Evolutionary conservation across 192 early-diverging fungal genomes (phyloP), one percentile per base, ranked within the genome.

Genomic region (Podila epicladia): DNA sequence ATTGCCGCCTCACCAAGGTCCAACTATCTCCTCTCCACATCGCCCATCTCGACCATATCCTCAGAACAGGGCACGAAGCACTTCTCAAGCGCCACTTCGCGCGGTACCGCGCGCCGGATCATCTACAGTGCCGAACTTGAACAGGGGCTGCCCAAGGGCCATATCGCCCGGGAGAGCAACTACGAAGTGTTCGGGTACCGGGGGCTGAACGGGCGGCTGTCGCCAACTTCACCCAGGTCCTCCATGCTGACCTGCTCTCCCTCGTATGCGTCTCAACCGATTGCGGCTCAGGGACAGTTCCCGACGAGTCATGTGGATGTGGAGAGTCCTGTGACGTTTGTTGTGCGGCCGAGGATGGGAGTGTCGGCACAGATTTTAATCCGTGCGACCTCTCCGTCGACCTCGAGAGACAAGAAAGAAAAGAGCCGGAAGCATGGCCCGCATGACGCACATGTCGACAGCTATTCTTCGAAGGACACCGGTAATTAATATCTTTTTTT

Each of bases 71-170:
- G 51, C 12, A 28, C 65, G 7, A 68, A 69, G 26, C 65, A 59
- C 1, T 22, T 64, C 8, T 75, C 73, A 1, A 68, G 62, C 20
- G 35, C 70, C 3, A 53, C 41, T 2, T 64, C 59, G 28, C 28
- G 73, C 2, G 61, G 66, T 1, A 57, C 61, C 4, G 73, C 73
- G 0, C 73, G 61, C 32, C 65, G 65, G 8, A 75, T 75, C 62
- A 63, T 45, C 4, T 72, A 72, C 28, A 64, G 50, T 57, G 48
- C 60, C 5, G 64, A 67, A 1, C 31, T 65, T 15, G 57, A 28
- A n/a, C 45, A 65, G 11, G 64, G 64, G 2, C 11, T 51, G 2
- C 45, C 29, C 28, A 58, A 59, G 22, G 58, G 63, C 15, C 37
- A 38, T 2, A 65, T 65, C 13, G 20, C 63, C 2, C 26, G 57